These are phyloP conservation scores for Lycium ferocissimum DNA, from an alignment of 257 asterid genomes.

Conservation along the genomic window DNA sequence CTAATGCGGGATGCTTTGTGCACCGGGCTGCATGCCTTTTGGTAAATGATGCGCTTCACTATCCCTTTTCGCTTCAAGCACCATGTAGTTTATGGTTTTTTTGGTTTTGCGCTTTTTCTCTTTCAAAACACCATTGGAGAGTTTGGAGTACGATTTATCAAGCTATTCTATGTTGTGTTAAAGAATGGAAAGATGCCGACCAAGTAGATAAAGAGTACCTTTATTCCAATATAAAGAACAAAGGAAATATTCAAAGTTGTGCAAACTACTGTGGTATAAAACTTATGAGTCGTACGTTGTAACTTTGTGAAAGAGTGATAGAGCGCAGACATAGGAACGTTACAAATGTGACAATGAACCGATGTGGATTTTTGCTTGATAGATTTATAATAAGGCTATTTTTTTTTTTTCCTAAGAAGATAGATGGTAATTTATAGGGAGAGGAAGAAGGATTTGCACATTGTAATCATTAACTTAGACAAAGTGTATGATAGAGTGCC, in stretches of 20 bases:
- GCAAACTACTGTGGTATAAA: neutral
- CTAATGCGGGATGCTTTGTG: no score
- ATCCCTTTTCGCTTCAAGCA: neutral
- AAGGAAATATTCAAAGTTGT: neutral
- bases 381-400: neutral
- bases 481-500: neutral
- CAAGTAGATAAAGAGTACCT: neutral
- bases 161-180: neutral
- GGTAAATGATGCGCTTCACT: neutral
- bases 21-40: no score
- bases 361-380: neutral
- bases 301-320: neutral
- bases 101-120: neutral
- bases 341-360: neutral
- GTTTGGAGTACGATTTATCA: neutral
- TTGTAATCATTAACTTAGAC: neutral
- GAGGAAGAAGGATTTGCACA: neutral
- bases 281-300: neutral
- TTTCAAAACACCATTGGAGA: neutral
- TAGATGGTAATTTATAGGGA: neutral
- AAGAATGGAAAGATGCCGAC: neutral
- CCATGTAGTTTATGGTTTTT: neutral
- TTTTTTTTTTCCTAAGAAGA: neutral
- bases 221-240: neutral
- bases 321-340: neutral